These are phyloP conservation scores for Umbelopsis isabellina DNA, from an alignment of 192 early-diverging fungal genomes.

Conservation along the genomic window DNA sequence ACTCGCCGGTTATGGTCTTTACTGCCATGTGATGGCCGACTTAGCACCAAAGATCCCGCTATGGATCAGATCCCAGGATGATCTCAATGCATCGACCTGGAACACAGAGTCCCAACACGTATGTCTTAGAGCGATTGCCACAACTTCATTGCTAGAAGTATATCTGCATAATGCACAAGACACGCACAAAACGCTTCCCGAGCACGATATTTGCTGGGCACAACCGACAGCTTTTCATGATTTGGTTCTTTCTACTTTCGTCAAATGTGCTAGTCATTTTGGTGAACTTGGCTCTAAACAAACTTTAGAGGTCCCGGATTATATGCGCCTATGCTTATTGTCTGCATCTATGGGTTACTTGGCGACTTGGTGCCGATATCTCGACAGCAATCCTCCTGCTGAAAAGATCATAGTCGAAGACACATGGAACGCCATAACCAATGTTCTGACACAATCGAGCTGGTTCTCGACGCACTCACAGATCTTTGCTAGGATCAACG, in stretches of 20 bases:
- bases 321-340: constrained; percentile 12
- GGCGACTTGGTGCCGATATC: constrained; percentile 44
- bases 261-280: not conserved
- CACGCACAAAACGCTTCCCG: constrained; percentile 48
- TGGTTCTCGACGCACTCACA: constrained; percentile 1
- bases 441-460: not conserved
- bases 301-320: not conserved
- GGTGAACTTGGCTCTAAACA: not conserved
- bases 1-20: constrained; percentile 53
- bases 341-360: constrained; percentile 36
- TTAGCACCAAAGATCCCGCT: constrained; percentile 33
- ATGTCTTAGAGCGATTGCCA: constrained; percentile 28
- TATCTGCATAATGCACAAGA: constrained; percentile 49
- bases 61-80: constrained; percentile 30
- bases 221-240: constrained; percentile 41
- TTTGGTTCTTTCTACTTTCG: not conserved
- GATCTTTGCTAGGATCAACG: not conserved
- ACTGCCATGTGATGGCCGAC: constrained; percentile 49
- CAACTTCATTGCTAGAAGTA: constrained; percentile 33
- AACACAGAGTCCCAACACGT: not conserved
- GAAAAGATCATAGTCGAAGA: constrained; percentile 31
- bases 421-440: not conserved
- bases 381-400: constrained; percentile 38
- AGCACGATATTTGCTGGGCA: constrained; percentile 53
- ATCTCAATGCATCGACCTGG: not conserved